Evolutionary conservation across 257 asterid species (phyloP).

Genomic region (Ajuga chamaepitys): DNA sequence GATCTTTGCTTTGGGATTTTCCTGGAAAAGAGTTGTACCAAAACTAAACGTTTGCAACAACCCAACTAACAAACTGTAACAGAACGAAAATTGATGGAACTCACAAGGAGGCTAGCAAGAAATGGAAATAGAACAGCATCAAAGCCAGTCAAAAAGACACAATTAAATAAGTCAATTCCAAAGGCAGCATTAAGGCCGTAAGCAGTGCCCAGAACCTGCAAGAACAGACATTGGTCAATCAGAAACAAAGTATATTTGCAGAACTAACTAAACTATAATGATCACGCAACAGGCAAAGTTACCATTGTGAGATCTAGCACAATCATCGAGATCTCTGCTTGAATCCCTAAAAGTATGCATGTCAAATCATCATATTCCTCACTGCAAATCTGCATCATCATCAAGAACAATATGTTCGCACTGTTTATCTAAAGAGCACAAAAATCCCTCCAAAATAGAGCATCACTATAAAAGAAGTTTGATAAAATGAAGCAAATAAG

Average conservation of each 20-base stretch:
- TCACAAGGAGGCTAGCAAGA: conserved; percentile 56
- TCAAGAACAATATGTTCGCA: conserved; percentile 23
- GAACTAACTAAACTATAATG: background rate
- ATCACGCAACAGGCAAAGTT: conserved; percentile 16
- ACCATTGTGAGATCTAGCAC: conserved; percentile 90
- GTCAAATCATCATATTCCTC: conserved; percentile 78
- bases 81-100: conserved; percentile 18
- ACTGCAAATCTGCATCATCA: conserved; percentile 64
- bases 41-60: conserved; percentile 9
- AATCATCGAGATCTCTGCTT: conserved; percentile 75
- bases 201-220: conserved; percentile 89
- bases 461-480: background rate
- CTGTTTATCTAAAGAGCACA: background rate
- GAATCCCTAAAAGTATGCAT: conserved; percentile 75
- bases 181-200: conserved; percentile 80
- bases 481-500: background rate
- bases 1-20: conserved; percentile 51
- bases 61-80: background rate
- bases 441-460: background rate
- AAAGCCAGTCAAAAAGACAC: conserved; percentile 71
- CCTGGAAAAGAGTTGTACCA: conserved; percentile 35
- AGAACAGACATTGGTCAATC: conserved; percentile 22
- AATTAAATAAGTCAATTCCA: conserved; percentile 71
- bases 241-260: background rate
- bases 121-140: conserved; percentile 71